phyloP scores from a whole-genome alignment of 768 basidiomycete species.

The Podaxis rugospora region DNA sequence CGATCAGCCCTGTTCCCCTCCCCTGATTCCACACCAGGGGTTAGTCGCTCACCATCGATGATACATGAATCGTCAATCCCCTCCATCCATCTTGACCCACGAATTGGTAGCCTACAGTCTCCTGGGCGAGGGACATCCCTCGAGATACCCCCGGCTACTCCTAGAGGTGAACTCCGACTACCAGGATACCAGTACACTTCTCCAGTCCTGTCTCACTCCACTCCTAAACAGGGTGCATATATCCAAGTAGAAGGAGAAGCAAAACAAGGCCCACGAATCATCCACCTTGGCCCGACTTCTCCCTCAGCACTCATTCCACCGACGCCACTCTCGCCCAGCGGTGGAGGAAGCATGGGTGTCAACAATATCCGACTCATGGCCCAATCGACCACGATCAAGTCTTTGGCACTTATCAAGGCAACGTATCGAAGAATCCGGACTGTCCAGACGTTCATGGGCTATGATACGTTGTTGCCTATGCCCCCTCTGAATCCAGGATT shows the following conservation, averaged over 20 bases:
- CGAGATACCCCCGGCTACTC: constrained; percentile 1
- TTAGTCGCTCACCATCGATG: constrained; percentile 30
- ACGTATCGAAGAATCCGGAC: constrained; percentile 60
- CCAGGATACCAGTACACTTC: constrained; percentile 29
- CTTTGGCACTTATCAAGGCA: constrained; percentile 43
- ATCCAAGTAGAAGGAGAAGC: not conserved
- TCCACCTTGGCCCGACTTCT: constrained; percentile 56
- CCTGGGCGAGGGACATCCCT: not conserved
- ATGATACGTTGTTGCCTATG: constrained; percentile 50
- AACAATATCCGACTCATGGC: constrained; percentile 17
- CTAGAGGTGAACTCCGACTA: constrained; percentile 8
- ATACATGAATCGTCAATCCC: constrained; percentile 18
- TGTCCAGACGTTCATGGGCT: constrained; percentile 63
- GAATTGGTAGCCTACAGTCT: constrained; percentile 14
- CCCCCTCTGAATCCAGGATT: constrained; percentile 18
- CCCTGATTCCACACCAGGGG: constrained; percentile 40
- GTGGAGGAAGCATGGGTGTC: constrained; percentile 13
- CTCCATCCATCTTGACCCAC: constrained; percentile 28
- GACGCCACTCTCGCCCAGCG: constrained; percentile 23
- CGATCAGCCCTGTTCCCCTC: constrained; percentile 38
- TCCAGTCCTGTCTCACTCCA: constrained; percentile 19
- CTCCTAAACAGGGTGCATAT: constrained; percentile 18
- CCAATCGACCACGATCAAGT: constrained; percentile 43
- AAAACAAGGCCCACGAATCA: constrained; percentile 35
- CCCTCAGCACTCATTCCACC: constrained; percentile 29